Evolutionary conservation across 78 protist species (phyloP).

Genomic region (Dictyostelium citrinum): DNA sequence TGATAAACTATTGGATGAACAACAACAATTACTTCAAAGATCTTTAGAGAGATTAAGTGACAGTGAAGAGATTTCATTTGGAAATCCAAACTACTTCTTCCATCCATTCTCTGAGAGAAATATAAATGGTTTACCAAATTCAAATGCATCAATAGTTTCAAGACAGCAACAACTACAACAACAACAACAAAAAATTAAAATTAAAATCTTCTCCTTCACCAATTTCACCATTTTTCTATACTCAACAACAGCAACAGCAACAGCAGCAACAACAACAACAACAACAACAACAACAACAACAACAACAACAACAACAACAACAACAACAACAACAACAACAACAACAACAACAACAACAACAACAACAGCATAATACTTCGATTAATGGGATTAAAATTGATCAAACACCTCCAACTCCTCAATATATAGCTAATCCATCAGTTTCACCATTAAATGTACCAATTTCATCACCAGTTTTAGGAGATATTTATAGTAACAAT

Average conservation of each 20-base stretch:
- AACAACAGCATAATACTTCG: background rate
- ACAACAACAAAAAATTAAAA: background rate
- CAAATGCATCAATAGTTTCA: background rate
- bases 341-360: slow-evolving; percentile 13
- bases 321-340: background rate
- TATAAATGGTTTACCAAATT: background rate
- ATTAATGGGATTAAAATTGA: background rate
- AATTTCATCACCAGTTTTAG: background rate
- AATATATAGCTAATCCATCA: background rate
- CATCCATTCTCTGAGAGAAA: background rate
- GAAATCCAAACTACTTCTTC: background rate
- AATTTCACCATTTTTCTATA: background rate
- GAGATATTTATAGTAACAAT: background rate
- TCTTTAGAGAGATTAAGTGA: slow-evolving; percentile 56
- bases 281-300: slow-evolving; percentile 1
- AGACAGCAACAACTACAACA: slow-evolving; percentile 11
- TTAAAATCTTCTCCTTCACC: background rate
- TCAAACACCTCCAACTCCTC: background rate
- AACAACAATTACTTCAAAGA: slow-evolving; percentile 46
- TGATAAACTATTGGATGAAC: slow-evolving; percentile 25
- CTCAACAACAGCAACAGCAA: background rate
- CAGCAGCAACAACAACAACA: background rate
- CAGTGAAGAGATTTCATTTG: slow-evolving; percentile 23
- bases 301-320: slow-evolving; percentile 1
- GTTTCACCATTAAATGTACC: background rate